Evolutionary conservation across 1,284 basidiomycete species (phyloP), one percentile per base, ranked within the genome.

Genomic region (Irpex lacteus): DNA sequence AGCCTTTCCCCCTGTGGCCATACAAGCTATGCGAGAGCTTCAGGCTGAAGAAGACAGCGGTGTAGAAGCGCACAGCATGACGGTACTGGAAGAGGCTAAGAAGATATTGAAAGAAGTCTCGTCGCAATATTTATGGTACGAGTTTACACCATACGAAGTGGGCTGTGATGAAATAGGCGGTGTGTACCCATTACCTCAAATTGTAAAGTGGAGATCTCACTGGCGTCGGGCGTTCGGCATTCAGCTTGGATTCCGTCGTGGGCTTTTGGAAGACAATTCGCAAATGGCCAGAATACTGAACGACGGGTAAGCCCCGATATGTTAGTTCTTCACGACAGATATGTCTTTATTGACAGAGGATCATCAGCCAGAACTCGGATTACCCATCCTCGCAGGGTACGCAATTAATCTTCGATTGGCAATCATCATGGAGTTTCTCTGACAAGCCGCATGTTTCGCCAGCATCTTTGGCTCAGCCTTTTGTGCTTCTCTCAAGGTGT

Each of bases 401-500:
- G 74, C 5, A 50, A 19, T 47, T 18, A 53, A 56, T 53, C 44
- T 32, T 60, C 19, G 18, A 26, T 52, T 60, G 38, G 44, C 50
- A 60, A 60, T 58, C 32, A 34, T 7, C 19, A 52, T 3, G 36
- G n/a, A 40, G 40, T 37, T 60, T 49, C 40, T 44, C 19, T 59
- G 49, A 18, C 49, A 19, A 40, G 6, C 19, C 64, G 58, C 63
- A 21, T 40, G 19, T 34, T 59, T 47, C 9, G 36, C 7, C 55
- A 78, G 76, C 4, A 77, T 81, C 34, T 80, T 77, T 63, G 78
- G 78, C 0, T 78, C 76, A 18, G 80, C 80, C 0, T 81, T 80
- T 67, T 80, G 78, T 59, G 78, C 80, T 5, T 78, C 77, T 1
- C 67, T 80, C 13, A 77, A 78, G 67, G 76, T 74, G 47, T 53